These are phyloP conservation scores for Fraxinus angustifolia DNA, from an alignment of 305 asterid species.

Conservation along the genomic window DNA sequence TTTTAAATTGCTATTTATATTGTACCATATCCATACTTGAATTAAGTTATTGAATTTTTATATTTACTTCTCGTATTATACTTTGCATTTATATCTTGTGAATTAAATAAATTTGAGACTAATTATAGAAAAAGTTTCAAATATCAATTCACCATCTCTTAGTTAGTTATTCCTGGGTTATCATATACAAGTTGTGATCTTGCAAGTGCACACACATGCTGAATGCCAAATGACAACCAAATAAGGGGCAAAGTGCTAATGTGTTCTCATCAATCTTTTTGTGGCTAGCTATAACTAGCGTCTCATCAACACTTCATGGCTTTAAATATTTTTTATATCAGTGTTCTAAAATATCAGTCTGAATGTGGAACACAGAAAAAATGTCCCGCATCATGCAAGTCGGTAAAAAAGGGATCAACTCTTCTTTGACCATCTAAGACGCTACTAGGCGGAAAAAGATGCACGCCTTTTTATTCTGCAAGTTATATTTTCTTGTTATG, in stretches of 20 bases:
- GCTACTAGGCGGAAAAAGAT: not conserved
- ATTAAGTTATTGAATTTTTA: too few species aligned
- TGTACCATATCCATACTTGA: too few species aligned
- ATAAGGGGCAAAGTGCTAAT: not conserved
- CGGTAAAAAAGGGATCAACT: not conserved
- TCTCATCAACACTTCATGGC: not conserved
- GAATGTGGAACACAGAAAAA: not conserved
- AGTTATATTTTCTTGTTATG: not conserved
- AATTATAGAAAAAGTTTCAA: too few species aligned
- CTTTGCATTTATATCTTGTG: too few species aligned
- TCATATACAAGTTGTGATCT: not conserved
- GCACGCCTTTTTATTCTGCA: not conserved
- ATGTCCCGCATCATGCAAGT: not conserved
- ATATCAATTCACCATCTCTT: too few species aligned
- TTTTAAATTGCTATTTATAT: too few species aligned
- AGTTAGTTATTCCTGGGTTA: too few species aligned
- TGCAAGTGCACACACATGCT: not conserved
- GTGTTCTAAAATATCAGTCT: not conserved
- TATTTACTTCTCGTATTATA: too few species aligned
- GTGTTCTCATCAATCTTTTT: not conserved
- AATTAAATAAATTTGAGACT: too few species aligned
- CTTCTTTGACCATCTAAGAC: not conserved
- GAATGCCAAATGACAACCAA: not conserved
- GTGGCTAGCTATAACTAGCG: not conserved
- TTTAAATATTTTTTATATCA: not conserved